A percentile compares a stretch with the other conserved stretches of the same genome.
Conservation (phyloP, 1,139 yeast species). For the Komagataea norvegica region DNA sequence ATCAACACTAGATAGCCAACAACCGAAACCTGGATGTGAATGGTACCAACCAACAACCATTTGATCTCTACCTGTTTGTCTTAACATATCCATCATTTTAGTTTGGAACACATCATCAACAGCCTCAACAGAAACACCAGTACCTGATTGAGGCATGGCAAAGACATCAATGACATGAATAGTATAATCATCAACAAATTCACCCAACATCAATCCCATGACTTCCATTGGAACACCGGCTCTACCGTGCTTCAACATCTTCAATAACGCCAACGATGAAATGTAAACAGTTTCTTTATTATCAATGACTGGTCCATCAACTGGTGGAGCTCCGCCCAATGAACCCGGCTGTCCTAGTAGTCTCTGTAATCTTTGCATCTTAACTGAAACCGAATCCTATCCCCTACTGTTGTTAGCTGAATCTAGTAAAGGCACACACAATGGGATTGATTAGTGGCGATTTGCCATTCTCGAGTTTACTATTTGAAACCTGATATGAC, state of each 20-base stretch:
- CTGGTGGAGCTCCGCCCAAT: conserved; percentile 50
- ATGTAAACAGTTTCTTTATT: conserved; percentile 95
- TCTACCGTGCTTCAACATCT: conserved; percentile 96
- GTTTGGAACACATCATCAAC: conserved; percentile 99
- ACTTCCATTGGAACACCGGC: conserved; percentile 99
- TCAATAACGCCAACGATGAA: conserved; percentile 88
- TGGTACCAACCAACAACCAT: conserved; percentile 99
- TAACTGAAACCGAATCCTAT: too few species aligned
- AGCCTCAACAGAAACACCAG: conserved; percentile 98
- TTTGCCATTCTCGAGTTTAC: too few species aligned
- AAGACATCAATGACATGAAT: conserved; percentile 96
- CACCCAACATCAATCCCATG: conserved; percentile 99
- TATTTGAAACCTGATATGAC: too few species aligned
- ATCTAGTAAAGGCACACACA: too few species aligned
- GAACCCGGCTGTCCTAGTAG: conserved; percentile 60
- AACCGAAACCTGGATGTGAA: conserved; percentile 99
- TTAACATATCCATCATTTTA: conserved; percentile 98
- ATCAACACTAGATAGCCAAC: conserved; percentile 97
- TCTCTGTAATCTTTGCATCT: conserved; percentile 74
- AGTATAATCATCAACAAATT: conserved; percentile 95
- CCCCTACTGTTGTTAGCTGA: too few species aligned
- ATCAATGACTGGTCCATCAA: conserved; percentile 82
- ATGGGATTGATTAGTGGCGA: not conserved
- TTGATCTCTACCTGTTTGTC: conserved; percentile 97
- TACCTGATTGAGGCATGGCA: conserved; percentile 99